Base-by-base conservation (phyloP, 140 eudicot species). In the Oenanthe javanica region DNA sequence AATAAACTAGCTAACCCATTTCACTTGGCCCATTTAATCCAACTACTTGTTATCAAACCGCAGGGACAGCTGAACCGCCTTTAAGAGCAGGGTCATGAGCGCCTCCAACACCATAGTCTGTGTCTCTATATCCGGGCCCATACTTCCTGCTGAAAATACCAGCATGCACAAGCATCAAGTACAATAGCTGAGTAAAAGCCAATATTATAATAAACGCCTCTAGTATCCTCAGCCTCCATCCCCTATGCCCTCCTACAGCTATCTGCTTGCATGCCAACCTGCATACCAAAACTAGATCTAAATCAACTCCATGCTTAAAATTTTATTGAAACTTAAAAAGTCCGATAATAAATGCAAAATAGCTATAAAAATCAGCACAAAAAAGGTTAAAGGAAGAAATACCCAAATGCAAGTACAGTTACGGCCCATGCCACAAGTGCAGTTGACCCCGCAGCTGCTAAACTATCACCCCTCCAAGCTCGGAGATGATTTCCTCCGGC, bases 181-280 rank as follows among this genome's bases (percentile, higher is more conserved):
- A 92, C 3, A 94, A 72, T 59, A 94, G 71, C 83, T 94, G 88
- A 0, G 96, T 89, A 48, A 94, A 14, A 0, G 84, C 81, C 1
- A 94, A 80, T 9, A 92, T 84, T 76, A 94, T 92, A 10, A 92
- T 74, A 43, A 92, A 92, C 2, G 89, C 98, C 81, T 94, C 98
- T 0, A 94, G 81, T 1, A 90, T 87, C 81, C 86, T 89, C n/a
- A 92, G 84, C 86, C 98, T 92, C 98, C 98, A 94, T 0, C 97
- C 98, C 80, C 98, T 87, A 66, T 89, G 82, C 0, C 97, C 97
- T n/a, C 97, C 97, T 0, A 94, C 75, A 42, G 77, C 85, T 83
- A 94, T 94, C 81, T 94, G 89, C 85, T 94, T 94, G 82, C 97
- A 92, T 19, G 98, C 98, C 89, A 94, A 87, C 82, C 98, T 93